Base-by-base conservation (phyloP, 2,329 filamentous ascomycete genomes). In the Xylariaceae sp. region DNA sequence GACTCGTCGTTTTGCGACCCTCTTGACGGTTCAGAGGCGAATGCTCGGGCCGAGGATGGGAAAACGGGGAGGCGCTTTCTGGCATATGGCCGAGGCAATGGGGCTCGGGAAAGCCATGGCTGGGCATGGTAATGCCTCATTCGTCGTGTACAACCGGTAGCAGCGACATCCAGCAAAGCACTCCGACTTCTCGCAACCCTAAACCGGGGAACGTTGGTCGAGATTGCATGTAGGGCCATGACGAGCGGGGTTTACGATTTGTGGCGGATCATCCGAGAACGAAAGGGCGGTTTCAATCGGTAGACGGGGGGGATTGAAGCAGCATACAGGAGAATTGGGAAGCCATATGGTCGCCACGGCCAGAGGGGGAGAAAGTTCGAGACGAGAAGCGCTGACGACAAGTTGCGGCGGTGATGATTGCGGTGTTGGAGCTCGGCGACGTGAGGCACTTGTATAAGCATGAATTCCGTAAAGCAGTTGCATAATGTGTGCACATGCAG, bases 281-380 rank as follows among this genome's bases (percentile, higher is more conserved):
- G 29, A 26, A 26, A 30, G 18, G 13, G 39, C 19, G 42, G 47
- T 34, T 32, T 41, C 26, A 26, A 47, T 40, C 49, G 45, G 49
- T 30, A n/a, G 22, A 43, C 6, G 16, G 40, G 7, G 21, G 32
- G 21, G 22, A 46, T 45, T 57, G 52, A 26, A 53, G 53, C 52
- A 30, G 54, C 52, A 43, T 55, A 62, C 63, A 65, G 62, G 63
- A 56, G 57, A 47, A 46, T 49, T 52, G 55, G 45, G 48, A 53
- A 63, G 65, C 67, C 67, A 69, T 69, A 37, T 47, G 55, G 13
- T 19, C 16, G 34, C 40, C 36, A 32, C 30, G 21, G 15, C 32
- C 32, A 34, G 37, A 12, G 30, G 18, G 21, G 29, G 4, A 41
- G 48, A 49, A 43, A n/a, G 9, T 26, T 29, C 21, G 9, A 9